These are phyloP conservation scores for Achaetomiella virescens DNA, from an alignment of 495 filamentous ascomycete genomes.

Conservation along the genomic window DNA sequence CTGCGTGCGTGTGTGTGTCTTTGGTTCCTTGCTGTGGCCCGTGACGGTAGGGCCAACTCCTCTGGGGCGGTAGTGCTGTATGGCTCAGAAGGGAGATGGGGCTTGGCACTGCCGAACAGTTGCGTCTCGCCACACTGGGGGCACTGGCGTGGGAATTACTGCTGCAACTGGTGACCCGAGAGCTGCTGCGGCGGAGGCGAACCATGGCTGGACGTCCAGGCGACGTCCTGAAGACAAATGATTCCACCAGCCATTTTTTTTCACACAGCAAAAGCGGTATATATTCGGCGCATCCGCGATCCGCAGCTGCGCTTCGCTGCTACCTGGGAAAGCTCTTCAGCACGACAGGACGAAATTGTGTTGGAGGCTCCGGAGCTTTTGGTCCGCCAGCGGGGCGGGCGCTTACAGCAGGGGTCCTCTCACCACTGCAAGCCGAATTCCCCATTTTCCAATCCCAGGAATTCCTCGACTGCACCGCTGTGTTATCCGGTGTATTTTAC, in stretches of 20 bases:
- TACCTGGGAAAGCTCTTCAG: constrained; percentile 24
- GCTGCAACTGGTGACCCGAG: neutral
- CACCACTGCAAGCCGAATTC: too few species aligned
- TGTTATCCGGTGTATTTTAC: neutral
- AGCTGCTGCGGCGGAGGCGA: constrained; percentile 28
- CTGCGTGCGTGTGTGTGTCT: too few species aligned
- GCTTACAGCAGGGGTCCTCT: constrained; percentile 23
- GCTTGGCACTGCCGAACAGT: constrained; percentile 7
- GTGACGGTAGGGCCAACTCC: neutral
- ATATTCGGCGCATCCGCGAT: constrained; percentile 19
- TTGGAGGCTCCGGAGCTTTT: neutral
- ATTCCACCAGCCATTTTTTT: constrained; percentile 18
- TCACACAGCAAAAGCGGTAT: constrained; percentile 17
- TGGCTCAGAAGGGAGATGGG: neutral
- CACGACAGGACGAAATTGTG: constrained; percentile 11
- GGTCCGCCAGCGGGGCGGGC: constrained; percentile 16
- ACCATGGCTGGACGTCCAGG: constrained; percentile 30
- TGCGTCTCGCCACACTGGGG: neutral
- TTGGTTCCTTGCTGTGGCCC: too few species aligned
- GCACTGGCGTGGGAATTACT: neutral
- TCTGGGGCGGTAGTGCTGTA: neutral
- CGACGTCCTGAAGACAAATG: neutral
- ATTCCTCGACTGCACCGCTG: neutral
- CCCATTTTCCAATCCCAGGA: neutral
- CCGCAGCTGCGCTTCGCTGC: constrained; percentile 22